Conservation (phyloP, 495 filamentous ascomycete genomes). For the Penicillium paradoxum region DNA sequence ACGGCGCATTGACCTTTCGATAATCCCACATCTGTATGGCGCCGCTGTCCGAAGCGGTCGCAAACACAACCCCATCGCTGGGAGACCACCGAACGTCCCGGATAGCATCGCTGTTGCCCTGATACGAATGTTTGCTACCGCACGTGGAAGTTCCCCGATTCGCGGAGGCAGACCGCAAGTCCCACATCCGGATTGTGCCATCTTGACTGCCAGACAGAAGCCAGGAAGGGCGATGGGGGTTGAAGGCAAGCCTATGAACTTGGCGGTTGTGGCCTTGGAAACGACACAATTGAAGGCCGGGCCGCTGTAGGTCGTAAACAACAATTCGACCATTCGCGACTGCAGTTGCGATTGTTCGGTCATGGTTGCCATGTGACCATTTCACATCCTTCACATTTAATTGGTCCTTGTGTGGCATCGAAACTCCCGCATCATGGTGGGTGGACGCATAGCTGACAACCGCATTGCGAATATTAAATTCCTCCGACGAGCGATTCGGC, state of each 20-base stretch:
- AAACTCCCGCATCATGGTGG: slow-evolving; percentile 49
- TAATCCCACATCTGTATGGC: slow-evolving; percentile 69
- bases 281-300: slow-evolving; percentile 68
- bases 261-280: slow-evolving; percentile 85
- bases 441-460: slow-evolving; percentile 64
- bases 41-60: slow-evolving; percentile 83
- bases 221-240: slow-evolving; percentile 70
- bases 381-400: slow-evolving; percentile 79
- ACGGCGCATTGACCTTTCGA: slow-evolving; percentile 51
- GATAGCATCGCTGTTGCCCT: slow-evolving; percentile 70
- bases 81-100: slow-evolving; percentile 88
- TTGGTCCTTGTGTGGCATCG: slow-evolving; percentile 60
- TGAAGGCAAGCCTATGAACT: slow-evolving; percentile 87
- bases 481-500: slow-evolving; percentile 64
- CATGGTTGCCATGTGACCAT: slow-evolving; percentile 66
- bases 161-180: slow-evolving; percentile 53
- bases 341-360: slow-evolving; percentile 72
- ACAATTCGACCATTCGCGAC: slow-evolving; percentile 83
- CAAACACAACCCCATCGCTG: slow-evolving; percentile 78
- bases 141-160: slow-evolving; percentile 47
- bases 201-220: slow-evolving; percentile 90
- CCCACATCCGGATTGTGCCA: slow-evolving; percentile 79
- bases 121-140: slow-evolving; percentile 52
- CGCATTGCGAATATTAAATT: slow-evolving; percentile 73
- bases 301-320: slow-evolving; percentile 74